Base-by-base conservation (phyloP, 768 basidiomycete species). In the Dioszegia hungarica region DNA sequence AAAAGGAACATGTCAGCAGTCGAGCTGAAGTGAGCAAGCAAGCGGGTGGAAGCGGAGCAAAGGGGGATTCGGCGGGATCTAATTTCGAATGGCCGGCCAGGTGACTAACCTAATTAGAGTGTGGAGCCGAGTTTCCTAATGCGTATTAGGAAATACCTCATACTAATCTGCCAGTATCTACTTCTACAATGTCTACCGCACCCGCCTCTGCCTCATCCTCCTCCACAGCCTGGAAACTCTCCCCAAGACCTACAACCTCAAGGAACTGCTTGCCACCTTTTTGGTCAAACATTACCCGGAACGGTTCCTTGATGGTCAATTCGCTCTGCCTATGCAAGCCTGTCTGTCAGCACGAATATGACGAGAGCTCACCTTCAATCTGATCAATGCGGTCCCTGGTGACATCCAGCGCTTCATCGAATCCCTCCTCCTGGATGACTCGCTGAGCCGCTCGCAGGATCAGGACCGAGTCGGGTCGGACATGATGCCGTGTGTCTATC, bases 341-440 rank as follows among this genome's bases (percentile, higher is more conserved):
- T 75, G 57, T 28, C 15, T 5, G 34, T 34, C 25, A 50, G 37
- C 41, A 31, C 19, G 22, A 5, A 27, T 22, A 31, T 4, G 17
- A 22, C 33, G 5, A 5, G 5, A 1, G 57, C 66, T 48, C 50
- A 73, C 85, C 86, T 77, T 93, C 90, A 66, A 93, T 92, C 75
- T 88, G 86, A 73, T 90, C 87, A 37, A 92, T 84, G 14, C 91
- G 80, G 57, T 82, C 83, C 47, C 87, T 80, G 5, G 90, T 89
- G 49, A 79, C 80, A 59, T 89, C 82, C 17, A 90, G 80, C 33
- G 85, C 69, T n/a, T 88, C 85, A 47, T 90, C 85, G 67, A 93
- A 92, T 9, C 83, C 89, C 44, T 86, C 84, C 72, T 85, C 85
- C 22, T 82, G 80, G 17, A 85, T 84, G 5, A 90, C 85, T 63